A percentile compares a stretch with the other conserved stretches of the same genome.
phyloP scores from a whole-genome alignment of 208 protist species.

The Leishmania martiniquensis region DNA sequence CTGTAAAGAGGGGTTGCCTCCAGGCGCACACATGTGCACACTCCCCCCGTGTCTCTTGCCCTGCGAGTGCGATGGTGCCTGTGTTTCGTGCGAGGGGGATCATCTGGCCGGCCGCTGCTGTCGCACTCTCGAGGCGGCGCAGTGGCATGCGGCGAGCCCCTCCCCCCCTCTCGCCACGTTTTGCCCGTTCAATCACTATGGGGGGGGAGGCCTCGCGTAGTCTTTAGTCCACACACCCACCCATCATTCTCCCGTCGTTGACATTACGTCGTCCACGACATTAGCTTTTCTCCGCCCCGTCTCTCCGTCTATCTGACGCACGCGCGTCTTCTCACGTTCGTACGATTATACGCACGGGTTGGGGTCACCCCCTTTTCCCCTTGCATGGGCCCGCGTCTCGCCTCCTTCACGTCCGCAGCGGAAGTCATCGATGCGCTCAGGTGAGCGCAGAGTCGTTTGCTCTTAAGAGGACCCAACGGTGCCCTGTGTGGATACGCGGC shows the following conservation, averaged over 20 bases:
- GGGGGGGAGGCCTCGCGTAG: too few species aligned
- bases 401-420: neutral
- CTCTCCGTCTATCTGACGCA: too few species aligned
- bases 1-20: too few species aligned
- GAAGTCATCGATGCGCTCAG: neutral
- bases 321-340: neutral
- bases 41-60: neutral
- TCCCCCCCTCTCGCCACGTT: neutral
- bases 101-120: neutral
- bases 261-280: too few species aligned
- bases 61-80: neutral
- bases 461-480: neutral
- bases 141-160: neutral
- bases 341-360: neutral
- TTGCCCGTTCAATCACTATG: too few species aligned
- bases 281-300: too few species aligned
- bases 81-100: neutral
- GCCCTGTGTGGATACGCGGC: neutral
- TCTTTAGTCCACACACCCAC: too few species aligned
- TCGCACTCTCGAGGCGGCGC: neutral
- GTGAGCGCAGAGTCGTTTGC: neutral
- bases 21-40: too few species aligned
- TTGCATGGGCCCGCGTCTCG: neutral
- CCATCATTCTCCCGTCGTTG: neutral
- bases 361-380: too few species aligned